Base-by-base conservation (phyloP, 371 early-diverging fungal genomes). In the Saksenaea oblongispora region DNA sequence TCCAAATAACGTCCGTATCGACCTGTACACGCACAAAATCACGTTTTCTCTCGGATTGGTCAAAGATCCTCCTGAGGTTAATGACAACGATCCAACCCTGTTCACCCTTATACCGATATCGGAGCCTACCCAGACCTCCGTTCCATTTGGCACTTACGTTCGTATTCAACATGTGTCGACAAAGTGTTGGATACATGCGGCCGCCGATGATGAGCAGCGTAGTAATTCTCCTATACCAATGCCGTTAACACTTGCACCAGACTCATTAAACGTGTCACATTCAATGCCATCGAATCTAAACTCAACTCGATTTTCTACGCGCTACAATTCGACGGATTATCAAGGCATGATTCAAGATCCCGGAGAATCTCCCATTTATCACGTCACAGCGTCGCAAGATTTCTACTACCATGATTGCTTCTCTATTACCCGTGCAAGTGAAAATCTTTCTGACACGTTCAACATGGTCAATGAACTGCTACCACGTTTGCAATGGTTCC, bases 101-200 rank as follows among this genome's bases (percentile, higher is more conserved):
- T 82, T 82, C 44, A 73, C 65, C 17, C 34, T 82, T 17, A 28
- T 71, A 0, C 80, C 82, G 3, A 60, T 74, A 9, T 72, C 77
- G 3, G 65, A 70, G 5, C 64, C 68, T 0, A 31, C 59, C 18
- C 37, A 56, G 0, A 58, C 67, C 0, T 58, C 64, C 5, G 65
- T 82, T 0, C 65, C 70, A 2, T 69, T 66, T 41, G 84, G 83
- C 1, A 66, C 74, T 0, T 82, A 75, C 61, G 63, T 77, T 9
- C 69, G 84, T 17, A 74, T 86, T 35, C 76, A 79, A 27, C 84
- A 86, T 63, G 58, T 75, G 0, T 11, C 67, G 5, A 83, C 82
- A 8, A 73, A 74, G n/a, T 70, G 81, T n/a, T 86, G 86, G 86
- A 63, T 86, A 53, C 82, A 83, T 66, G 68, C 79, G 0, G 64